Evolutionary conservation across 2,329 filamentous ascomycete species (phyloP), one percentile per base, ranked within the genome.

Genomic region (Cercospora zeina): DNA sequence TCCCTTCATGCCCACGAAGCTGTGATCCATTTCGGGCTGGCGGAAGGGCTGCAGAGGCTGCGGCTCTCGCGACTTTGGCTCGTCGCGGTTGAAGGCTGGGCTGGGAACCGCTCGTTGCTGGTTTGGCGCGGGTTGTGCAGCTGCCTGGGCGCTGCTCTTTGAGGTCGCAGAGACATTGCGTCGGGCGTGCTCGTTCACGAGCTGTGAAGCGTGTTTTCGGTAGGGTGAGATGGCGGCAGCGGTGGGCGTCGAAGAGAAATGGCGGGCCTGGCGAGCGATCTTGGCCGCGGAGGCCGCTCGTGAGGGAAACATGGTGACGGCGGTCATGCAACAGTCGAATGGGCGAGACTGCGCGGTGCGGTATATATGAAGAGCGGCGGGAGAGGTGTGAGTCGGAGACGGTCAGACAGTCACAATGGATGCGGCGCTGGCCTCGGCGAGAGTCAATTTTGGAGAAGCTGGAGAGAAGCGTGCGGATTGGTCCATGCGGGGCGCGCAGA

Each of bases 1-100:
- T 74, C 95, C 93, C 54, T 87, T 96, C 83, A 93, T 93, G 67
- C 93, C 93, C 73, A 97, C 91, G 77, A 97, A 96, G 64, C 79
- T 80, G 70, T 82, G 80, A 72, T 82, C 80, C 79, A 82, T 80
- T 69, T 81, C 79, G 21, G 77, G 79, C 59, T 77, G 74, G 63
- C 75, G 73, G 73, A 77, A 80, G 58, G 77, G 78, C 72, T 77
- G 75, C 68, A 81, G 71, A 45, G 79, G 79, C 68, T 79, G 77
- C 59, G 79, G 75, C 70, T 78, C 73, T 37, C 72, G 69, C 58
- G 69, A 60, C 58, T 67, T 70, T 31, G 75, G 73, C 27, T 80
- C 75, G 51, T 59, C 56, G 63, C 78, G 77, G 67, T 82, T 82
- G 78, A 82, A 82, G 39, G 80, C 79, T 11, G 80, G 80, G 65